A percentile compares a stretch with the other conserved stretches of the same genome.
Conservation (phyloP, 495 filamentous ascomycete species). For the Extremus antarcticus region DNA sequence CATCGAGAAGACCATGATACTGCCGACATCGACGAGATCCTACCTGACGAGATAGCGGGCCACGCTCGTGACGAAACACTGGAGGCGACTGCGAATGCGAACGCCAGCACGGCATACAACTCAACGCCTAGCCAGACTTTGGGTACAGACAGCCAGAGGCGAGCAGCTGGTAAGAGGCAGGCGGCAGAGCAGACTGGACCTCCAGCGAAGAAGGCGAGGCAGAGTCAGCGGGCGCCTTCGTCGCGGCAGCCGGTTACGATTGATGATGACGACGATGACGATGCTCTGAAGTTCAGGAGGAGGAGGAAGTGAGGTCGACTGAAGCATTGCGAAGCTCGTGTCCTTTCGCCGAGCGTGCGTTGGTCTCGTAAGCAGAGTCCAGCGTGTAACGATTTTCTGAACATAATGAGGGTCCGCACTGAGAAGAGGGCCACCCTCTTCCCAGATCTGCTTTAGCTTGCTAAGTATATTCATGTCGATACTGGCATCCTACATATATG, state of each 20-base stretch:
- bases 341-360: too few relatives aligned
- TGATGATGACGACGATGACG: slow-evolving; percentile 38
- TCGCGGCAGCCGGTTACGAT: slow-evolving; percentile 24
- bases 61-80: slow-evolving; percentile 5
- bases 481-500: too few relatives aligned
- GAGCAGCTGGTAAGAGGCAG: slow-evolving; percentile 18
- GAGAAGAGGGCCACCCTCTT: too few relatives aligned
- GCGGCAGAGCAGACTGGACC: slow-evolving; percentile 29
- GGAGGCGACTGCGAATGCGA: neutral
- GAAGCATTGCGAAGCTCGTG: too few relatives aligned
- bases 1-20: slow-evolving; percentile 20
- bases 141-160: slow-evolving; percentile 16
- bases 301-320: slow-evolving; percentile 23
- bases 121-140: slow-evolving; percentile 17
- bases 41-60: slow-evolving; percentile 21
- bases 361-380: too few relatives aligned
- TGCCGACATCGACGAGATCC: slow-evolving; percentile 24
- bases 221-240: slow-evolving; percentile 29
- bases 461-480: too few relatives aligned
- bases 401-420: too few relatives aligned
- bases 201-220: slow-evolving; percentile 35
- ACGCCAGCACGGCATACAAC: neutral
- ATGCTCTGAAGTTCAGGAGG: slow-evolving; percentile 48
- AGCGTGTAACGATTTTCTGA: too few relatives aligned
- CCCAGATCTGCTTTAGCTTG: too few relatives aligned